Evolutionary conservation across 2,329 filamentous ascomycete species (phyloP).

Genomic region (Aspergillus ustus): DNA sequence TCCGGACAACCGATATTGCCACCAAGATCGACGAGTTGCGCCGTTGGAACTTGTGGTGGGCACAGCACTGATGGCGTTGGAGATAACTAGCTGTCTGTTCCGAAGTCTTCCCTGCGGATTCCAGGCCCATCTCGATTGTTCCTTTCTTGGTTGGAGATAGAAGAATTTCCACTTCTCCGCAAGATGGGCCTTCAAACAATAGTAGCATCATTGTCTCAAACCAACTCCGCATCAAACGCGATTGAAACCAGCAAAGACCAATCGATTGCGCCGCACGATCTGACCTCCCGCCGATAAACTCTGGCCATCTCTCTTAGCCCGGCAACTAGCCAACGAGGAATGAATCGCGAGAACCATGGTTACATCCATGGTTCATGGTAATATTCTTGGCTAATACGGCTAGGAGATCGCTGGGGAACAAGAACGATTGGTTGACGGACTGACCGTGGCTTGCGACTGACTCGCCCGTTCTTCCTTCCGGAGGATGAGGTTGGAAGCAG

Average conservation of each 20-base stretch:
- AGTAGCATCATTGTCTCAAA: background rate
- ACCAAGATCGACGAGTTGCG: background rate
- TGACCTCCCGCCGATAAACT: background rate
- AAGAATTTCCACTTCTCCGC: background rate
- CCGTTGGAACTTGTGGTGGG: background rate
- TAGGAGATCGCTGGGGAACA: background rate
- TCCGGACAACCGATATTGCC: background rate
- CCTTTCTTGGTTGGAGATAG: background rate
- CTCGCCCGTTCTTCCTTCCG: background rate
- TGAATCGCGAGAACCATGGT: constrained; percentile 6
- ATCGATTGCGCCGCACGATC: background rate
- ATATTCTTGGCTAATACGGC: background rate
- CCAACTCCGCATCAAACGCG: background rate
- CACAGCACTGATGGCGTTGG: background rate
- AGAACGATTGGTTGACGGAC: background rate
- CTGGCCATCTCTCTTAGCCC: background rate
- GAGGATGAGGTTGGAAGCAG: background rate
- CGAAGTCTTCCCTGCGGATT: background rate
- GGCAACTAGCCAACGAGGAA: background rate
- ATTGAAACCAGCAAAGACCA: background rate
- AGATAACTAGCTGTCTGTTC: background rate
- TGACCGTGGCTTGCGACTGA: background rate
- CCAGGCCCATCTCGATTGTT: background rate
- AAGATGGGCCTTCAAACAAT: background rate
- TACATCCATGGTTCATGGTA: background rate